Conservation (phyloP, 805 yeast species). For the Suhomyces vadensis region DNA sequence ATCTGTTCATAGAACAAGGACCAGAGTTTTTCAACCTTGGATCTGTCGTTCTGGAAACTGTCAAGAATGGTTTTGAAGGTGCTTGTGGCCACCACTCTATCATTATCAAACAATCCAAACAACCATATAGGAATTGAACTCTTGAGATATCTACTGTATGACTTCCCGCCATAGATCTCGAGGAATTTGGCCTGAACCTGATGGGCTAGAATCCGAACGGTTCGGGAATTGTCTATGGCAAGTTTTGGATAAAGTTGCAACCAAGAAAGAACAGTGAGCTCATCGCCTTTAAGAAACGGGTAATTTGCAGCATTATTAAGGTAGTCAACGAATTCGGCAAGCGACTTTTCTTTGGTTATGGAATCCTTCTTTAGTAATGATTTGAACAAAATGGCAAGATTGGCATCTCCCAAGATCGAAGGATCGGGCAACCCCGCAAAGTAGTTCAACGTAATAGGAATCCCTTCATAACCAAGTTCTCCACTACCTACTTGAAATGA, state of each 20-base stretch:
- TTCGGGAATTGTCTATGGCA: conserved; percentile 67
- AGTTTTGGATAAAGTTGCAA: conserved; percentile 81
- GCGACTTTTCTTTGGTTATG: conserved; percentile 81
- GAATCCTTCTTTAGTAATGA: conserved; percentile 75
- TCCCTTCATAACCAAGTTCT: conserved; percentile 34
- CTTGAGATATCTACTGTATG: conserved; percentile 63
- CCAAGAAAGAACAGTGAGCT: conserved; percentile 62
- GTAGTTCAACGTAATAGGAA: conserved; percentile 62
- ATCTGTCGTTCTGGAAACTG: conserved; percentile 57
- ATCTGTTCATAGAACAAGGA: conserved; percentile 56
- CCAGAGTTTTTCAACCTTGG: conserved; percentile 57
- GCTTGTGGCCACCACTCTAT: conserved; percentile 55
- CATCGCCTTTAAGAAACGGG: conserved; percentile 37
- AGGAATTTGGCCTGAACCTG: conserved; percentile 55
- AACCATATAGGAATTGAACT: conserved; percentile 75
- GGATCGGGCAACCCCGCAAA: conserved; percentile 75
- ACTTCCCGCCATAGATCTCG: conserved; percentile 53
- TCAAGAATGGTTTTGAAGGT: conserved; percentile 48
- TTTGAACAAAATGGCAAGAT: conserved; percentile 64
- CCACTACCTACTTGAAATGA: conserved; percentile 4
- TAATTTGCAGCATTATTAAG: conserved; percentile 11
- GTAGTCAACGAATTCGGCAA: conserved; percentile 49
- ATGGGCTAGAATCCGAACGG: conserved; percentile 63
- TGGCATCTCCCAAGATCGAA: conserved; percentile 37
- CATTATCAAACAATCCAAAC: conserved; percentile 70